These are phyloP conservation scores for Diaporthe ilicicola DNA, from an alignment of 2,329 filamentous ascomycete genomes.

Conservation along the genomic window DNA sequence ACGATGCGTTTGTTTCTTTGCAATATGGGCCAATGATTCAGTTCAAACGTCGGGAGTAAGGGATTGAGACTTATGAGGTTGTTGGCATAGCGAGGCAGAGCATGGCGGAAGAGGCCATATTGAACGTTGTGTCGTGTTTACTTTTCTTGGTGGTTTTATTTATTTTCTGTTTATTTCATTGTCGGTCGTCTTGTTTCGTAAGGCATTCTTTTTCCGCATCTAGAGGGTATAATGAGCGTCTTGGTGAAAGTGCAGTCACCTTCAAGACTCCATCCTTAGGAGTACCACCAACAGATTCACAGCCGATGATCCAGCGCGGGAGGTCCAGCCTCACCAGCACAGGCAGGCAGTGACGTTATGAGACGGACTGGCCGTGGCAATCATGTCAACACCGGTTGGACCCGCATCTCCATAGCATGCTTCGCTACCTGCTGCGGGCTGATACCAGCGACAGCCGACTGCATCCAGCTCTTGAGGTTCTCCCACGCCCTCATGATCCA, in stretches of 20 bases:
- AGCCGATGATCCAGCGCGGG: not conserved
- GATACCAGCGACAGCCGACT: not conserved
- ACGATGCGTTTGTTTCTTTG: constrained; percentile 10
- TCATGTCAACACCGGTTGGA: not conserved
- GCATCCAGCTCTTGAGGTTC: constrained; percentile 31
- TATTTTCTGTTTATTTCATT: not conserved
- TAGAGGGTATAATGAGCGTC: not conserved
- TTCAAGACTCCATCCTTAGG: not conserved
- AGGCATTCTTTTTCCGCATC: not conserved
- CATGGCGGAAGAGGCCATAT: no score
- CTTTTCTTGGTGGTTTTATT: not conserved
- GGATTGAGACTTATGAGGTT: not conserved
- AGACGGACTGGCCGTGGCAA: not conserved
- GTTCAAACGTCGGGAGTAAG: not conserved
- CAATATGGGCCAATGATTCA: constrained; percentile 17
- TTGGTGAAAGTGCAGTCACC: not conserved
- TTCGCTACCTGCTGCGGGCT: not conserved
- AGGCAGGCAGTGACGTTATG: not conserved
- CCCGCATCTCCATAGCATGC: constrained; percentile 6
- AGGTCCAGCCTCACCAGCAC: not conserved
- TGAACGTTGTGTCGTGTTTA: no score
- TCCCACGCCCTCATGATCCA: constrained; percentile 30
- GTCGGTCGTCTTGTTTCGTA: not conserved
- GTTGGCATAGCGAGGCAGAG: not conserved
- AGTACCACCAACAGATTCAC: not conserved